These are phyloP conservation scores for Apiospora malaysiana DNA, from an alignment of 2,329 filamentous ascomycete genomes.

Conservation along the genomic window DNA sequence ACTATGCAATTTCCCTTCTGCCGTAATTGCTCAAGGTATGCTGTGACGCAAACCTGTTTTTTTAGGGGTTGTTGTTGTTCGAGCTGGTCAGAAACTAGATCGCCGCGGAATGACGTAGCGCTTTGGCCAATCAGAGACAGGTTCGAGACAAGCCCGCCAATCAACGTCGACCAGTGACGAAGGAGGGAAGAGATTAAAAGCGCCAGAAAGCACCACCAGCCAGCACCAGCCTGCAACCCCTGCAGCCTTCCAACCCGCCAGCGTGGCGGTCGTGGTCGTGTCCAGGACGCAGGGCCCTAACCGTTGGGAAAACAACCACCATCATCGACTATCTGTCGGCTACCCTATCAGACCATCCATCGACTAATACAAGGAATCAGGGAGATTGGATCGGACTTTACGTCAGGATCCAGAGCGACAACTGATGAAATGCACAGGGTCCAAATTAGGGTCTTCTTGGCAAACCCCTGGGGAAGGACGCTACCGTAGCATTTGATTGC, in stretches of 20 bases:
- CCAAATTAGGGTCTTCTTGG: conserved; percentile 2
- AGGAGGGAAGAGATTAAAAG: not conserved
- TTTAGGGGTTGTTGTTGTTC: conserved; percentile 15
- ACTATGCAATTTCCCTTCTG: not conserved
- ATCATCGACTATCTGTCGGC: not conserved
- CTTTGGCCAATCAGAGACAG: conserved; percentile 21
- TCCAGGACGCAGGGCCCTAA: not conserved
- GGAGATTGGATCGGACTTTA: not conserved
- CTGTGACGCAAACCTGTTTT: conserved; percentile 26
- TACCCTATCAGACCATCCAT: too few species aligned
- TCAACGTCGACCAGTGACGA: conserved; percentile 22
- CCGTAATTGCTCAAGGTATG: not conserved
- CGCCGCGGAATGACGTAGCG: conserved; percentile 25
- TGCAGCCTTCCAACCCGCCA: not conserved
- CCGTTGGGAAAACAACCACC: not conserved
- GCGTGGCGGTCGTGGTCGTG: not conserved
- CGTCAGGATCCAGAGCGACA: not conserved
- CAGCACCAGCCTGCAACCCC: not conserved
- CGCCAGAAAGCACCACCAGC: too few species aligned
- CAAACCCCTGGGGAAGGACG: not conserved
- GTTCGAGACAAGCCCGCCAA: conserved; percentile 20
- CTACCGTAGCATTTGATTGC: not conserved
- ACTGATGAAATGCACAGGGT: not conserved
- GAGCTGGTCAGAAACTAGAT: conserved; percentile 11
- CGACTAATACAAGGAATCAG: not conserved